phyloP scores from a whole-genome alignment of 306 rosid genomes.

The Trichosanthes cucumerina region DNA sequence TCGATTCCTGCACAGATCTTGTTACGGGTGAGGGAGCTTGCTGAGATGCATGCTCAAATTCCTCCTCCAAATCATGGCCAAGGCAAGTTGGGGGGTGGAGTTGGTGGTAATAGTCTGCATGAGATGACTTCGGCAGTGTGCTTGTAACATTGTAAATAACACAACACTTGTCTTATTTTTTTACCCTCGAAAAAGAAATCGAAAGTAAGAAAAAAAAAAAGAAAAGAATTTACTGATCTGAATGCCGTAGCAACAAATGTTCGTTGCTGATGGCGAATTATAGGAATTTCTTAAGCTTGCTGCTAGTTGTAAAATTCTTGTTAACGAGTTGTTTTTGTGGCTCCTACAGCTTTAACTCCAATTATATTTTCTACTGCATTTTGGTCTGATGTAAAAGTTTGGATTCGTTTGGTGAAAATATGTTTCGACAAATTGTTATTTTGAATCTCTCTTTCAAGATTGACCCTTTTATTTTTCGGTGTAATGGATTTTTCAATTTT shows the following conservation, averaged over 20 bases:
- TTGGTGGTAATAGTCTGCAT: slow-evolving; percentile 22
- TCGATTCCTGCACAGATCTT: slow-evolving; percentile 71
- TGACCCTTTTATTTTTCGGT: no score
- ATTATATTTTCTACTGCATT: background rate
- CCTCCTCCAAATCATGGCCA: slow-evolving; percentile 53
- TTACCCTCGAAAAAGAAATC: slow-evolving; percentile 2
- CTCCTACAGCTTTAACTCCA: background rate
- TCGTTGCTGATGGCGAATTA: background rate
- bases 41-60: slow-evolving; percentile 64
- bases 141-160: slow-evolving; percentile 66
- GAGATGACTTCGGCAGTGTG: slow-evolving; percentile 37
- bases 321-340: background rate
- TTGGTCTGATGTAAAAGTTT: background rate
- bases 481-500: no score
- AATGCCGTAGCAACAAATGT: background rate
- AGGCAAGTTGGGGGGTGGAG: slow-evolving; percentile 29
- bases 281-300: background rate
- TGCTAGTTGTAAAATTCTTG: background rate
- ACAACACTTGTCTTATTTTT: slow-evolving; percentile 16
- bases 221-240: background rate
- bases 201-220: background rate
- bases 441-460: no score
- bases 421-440: no score
- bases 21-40: slow-evolving; percentile 77
- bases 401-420: no score